Conservation (phyloP, 371 early-diverging fungal species). For the Dentiscutata heterogama region DNA sequence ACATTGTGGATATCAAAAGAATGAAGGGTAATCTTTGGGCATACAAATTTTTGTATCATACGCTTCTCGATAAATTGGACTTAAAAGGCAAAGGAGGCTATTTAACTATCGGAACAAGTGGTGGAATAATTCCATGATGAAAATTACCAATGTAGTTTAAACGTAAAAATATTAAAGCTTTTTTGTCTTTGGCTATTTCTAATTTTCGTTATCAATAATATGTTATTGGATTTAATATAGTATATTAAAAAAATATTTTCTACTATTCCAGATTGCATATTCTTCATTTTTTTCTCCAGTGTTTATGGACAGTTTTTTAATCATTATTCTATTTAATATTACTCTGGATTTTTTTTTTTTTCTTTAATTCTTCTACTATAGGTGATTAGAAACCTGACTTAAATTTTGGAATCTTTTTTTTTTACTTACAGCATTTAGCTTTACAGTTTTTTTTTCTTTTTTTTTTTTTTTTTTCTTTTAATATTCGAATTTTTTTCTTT, state of each 20-base stretch:
- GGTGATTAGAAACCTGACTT: no score
- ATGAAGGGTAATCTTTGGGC: conserved; percentile 93
- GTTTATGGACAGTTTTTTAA: no score
- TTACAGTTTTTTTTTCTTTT: no score
- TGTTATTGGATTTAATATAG: background rate
- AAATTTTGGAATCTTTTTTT: no score
- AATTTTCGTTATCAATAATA: conserved; percentile 12
- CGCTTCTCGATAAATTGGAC: conserved; percentile 67
- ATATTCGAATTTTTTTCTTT: no score
- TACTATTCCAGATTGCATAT: background rate
- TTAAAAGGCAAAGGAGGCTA: conserved; percentile 63
- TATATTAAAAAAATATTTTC: no score
- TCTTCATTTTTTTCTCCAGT: background rate
- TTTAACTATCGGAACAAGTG: conserved; percentile 44
- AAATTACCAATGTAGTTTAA: background rate
- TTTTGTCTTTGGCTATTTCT: background rate
- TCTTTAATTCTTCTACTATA: background rate
- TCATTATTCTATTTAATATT: background rate
- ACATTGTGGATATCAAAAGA: conserved; percentile 92
- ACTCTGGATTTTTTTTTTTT: background rate
- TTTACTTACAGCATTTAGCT: no score
- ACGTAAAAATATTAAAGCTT: no score
- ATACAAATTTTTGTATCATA: conserved; percentile 91
- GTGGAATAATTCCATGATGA: conserved; percentile 30
- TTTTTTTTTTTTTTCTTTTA: no score